phyloP scores from a whole-genome alignment of 2,329 filamentous ascomycete genomes.

The Phaeosphaeriaceae sp. region DNA sequence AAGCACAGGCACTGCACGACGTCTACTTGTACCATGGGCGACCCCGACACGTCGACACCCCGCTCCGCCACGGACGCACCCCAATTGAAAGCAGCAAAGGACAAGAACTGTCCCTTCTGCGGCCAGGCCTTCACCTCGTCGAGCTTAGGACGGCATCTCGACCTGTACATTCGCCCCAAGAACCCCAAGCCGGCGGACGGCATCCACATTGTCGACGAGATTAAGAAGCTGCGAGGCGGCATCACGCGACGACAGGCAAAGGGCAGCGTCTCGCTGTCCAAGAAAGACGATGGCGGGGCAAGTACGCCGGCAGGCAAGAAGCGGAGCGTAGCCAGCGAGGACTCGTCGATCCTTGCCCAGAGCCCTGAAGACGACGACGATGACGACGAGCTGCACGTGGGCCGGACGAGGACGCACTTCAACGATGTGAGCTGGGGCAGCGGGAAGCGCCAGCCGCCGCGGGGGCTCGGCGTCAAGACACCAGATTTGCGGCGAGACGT shows the following conservation, averaged over 20 bases:
- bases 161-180: slow-evolving; percentile 91
- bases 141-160: slow-evolving; percentile 89
- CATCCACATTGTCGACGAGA: slow-evolving; percentile 88
- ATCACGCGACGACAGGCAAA: slow-evolving; percentile 88
- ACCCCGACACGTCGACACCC: slow-evolving; percentile 49
- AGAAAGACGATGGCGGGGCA: slow-evolving; percentile 57
- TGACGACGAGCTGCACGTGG: slow-evolving; percentile 29
- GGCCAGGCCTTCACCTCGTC: slow-evolving; percentile 84
- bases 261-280: slow-evolving; percentile 58
- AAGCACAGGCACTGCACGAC: too few species aligned
- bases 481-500: slow-evolving; percentile 47
- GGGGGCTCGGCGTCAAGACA: slow-evolving; percentile 54
- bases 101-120: slow-evolving; percentile 89
- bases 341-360: slow-evolving; percentile 34
- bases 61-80: slow-evolving; percentile 29
- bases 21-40: slow-evolving; percentile 39
- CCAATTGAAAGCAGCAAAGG: slow-evolving; percentile 68
- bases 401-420: slow-evolving; percentile 52
- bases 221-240: slow-evolving; percentile 78
- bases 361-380: slow-evolving; percentile 23
- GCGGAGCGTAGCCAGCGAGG: slow-evolving; percentile 32
- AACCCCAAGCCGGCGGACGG: slow-evolving; percentile 89
- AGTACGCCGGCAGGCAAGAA: slow-evolving; percentile 31
- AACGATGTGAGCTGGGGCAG: slow-evolving; percentile 77
- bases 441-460: slow-evolving; percentile 72